Evolutionary conservation across 768 basidiomycete genomes (phyloP), one percentile per base, ranked within the genome.

Genomic region (Mrakia blollopis): DNA sequence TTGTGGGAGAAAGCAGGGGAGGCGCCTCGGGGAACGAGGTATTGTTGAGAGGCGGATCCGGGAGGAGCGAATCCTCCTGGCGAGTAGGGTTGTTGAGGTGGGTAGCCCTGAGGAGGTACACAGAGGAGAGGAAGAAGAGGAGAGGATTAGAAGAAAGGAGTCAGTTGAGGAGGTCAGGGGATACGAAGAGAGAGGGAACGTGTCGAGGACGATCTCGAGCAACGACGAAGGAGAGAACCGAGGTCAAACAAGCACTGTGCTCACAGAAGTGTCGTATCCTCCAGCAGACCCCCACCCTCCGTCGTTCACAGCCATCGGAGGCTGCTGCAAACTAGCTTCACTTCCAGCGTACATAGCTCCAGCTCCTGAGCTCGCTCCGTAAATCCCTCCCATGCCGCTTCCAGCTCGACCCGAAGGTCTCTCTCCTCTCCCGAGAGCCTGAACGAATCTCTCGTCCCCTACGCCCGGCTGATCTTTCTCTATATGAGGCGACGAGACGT

Each of bases 261-360:
- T 44, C 39, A 76, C 68, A 23, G 39, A 39, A 13, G 67, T 23
- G 41, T 44, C 70, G n/a, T 71, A 70, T 41, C 68, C 67, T 23
- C 47, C 54, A 11, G 35, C 37, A 0, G 37, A 32, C 2, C 74
- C 50, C n/a, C 50, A 47, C 21, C 41, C 37, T 25, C 67, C 65
- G 28, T 76, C 57, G 25, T 72, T 37, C 30, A 60, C 37, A 16
- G 67, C 68, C 57, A 76, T 37, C 21, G 75, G 68, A 23, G 52
- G 75, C 39, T 68, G 65, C 67, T 70, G 70, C 35, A 76, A 57
- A 57, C 68, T 70, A 5, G 60, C 75, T 35, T 76, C 75, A 35
- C 75, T 76, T 30, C 65, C 69, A 44, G 68, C 75, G 68, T 76
- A 76, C 65, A 68, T 68, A 18, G 65, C 65, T 68, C 65, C 65